Evolutionary conservation across 805 yeast genomes (phyloP), one percentile per base, ranked within the genome.

Genomic region (Metschnikowia kunwiensis): DNA sequence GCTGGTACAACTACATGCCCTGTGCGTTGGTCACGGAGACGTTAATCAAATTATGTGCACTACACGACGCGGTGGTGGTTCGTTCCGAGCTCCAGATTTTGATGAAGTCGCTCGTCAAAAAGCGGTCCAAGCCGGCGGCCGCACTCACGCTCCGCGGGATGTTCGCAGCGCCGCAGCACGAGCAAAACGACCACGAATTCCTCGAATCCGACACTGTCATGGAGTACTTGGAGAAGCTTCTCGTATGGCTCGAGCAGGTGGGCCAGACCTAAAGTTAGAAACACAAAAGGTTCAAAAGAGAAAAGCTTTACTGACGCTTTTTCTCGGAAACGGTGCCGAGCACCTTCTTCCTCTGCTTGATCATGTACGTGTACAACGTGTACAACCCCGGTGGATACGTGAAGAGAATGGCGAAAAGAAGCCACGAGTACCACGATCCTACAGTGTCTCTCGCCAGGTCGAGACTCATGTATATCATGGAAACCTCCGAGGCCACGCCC

Each of bases 301-400:
- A 24, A 24, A 12, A 12, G n/a, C n/a, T 8, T 24, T 32, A 47
- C 37, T 47, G 40, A 22, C 37, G 33, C 38, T 40, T 46, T 34
- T 47, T 45, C 36, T 38, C 42, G 15, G 34, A 22, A 7, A 37
- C 36, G 29, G 36, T 55, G 36, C 72, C 78, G 72, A 82, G 68
- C 4, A 80, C 87, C 68, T 86, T 86, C 58, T 70, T 71, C 65
- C 98, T 80, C 68, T 91, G 97, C 47, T 72, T 76, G 53, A 91
- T 70, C 96, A 93, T 89, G 58, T 93, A 89, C 10, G 83, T 72
- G 65, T 79, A 93, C 52, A 93, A 68, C 50, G 81, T 74, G 58
- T 86, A 88, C 60, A 89, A 77, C 2, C 97, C 95, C 7, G 97
- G 97, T 22, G 82, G 70, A 58, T 91, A 93, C 6, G 82, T 70